Conservation (phyloP, 768 basidiomycete species). For the Xerocomus brunneocitrinus region DNA sequence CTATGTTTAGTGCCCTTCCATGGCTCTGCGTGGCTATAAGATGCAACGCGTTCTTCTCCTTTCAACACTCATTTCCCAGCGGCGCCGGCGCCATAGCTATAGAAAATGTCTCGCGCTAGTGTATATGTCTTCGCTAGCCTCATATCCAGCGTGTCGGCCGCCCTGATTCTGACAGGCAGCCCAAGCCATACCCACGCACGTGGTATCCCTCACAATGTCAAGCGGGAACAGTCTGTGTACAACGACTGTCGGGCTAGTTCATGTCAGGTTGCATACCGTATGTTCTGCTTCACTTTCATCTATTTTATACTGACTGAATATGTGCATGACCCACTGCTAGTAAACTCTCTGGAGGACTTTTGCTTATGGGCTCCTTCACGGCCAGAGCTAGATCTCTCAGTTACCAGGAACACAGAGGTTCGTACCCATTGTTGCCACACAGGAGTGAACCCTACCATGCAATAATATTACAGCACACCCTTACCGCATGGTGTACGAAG, state of each 20-base stretch:
- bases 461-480: conserved; percentile 33
- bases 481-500: conserved; percentile 53
- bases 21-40: conserved; percentile 23
- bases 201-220: conserved; percentile 43
- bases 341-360: conserved; percentile 55
- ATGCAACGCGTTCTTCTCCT: conserved; percentile 7
- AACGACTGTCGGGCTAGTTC: conserved; percentile 58
- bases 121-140: conserved; percentile 18
- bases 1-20: conserved; percentile 22
- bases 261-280: conserved; percentile 66
- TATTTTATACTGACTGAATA: not conserved
- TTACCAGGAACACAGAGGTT: conserved; percentile 62
- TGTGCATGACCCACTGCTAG: conserved; percentile 25
- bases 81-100: conserved; percentile 14
- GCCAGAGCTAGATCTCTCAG: conserved; percentile 48
- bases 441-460: conserved; percentile 13
- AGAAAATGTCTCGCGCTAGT: conserved; percentile 18
- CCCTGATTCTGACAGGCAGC: conserved; percentile 13
- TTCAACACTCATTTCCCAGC: conserved; percentile 6
- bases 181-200: conserved; percentile 42
- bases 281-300: conserved; percentile 17
- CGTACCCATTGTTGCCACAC: conserved; percentile 11
- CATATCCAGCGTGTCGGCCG: conserved; percentile 17
- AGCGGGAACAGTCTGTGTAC: conserved; percentile 59
- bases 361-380: conserved; percentile 51